phyloP scores from a whole-genome alignment of 169 alveolate species.

The Eimeria nieschulzi region DNA sequence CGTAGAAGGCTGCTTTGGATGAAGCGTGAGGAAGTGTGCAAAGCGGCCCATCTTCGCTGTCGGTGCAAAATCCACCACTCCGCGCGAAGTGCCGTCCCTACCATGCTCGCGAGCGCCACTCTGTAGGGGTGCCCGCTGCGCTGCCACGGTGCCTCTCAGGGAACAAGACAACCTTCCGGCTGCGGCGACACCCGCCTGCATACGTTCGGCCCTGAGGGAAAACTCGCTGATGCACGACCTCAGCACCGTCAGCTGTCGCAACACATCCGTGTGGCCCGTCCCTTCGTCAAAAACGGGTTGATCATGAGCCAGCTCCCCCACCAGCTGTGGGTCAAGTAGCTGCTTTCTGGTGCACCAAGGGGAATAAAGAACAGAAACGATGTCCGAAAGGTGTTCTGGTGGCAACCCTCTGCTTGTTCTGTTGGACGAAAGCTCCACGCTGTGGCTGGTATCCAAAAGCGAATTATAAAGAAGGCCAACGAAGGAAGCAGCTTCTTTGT shows the following conservation, averaged over 20 bases:
- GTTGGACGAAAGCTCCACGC: too few species aligned
- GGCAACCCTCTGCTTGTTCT: too few species aligned
- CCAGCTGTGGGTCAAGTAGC: constrained; percentile 36
- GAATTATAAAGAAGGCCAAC: constrained; percentile 17
- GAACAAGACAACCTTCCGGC: constrained; percentile 33
- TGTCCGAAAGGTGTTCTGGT: neutral
- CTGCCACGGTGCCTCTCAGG: constrained; percentile 33
- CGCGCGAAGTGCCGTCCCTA: neutral
- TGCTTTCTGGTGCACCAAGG: constrained; percentile 38
- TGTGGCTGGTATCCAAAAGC: neutral
- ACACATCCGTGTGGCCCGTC: constrained; percentile 22
- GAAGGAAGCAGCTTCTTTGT: neutral
- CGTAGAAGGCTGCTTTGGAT: neutral
- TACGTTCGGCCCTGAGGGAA: constrained; percentile 27
- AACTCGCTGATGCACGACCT: constrained; percentile 33
- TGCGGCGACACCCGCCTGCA: constrained; percentile 41
- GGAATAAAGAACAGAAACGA: neutral
- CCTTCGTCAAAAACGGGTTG: constrained; percentile 30
- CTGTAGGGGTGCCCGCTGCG: neutral
- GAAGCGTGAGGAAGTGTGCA: constrained; percentile 24
- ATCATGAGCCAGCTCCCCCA: constrained; percentile 29
- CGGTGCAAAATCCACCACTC: neutral
- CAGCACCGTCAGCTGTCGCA: constrained; percentile 37
- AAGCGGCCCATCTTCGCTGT: constrained; percentile 45
- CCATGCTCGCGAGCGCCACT: constrained; percentile 1